These are phyloP conservation scores for Spathaspora sp. DNA, from an alignment of 805 yeast species.

Conservation along the genomic window DNA sequence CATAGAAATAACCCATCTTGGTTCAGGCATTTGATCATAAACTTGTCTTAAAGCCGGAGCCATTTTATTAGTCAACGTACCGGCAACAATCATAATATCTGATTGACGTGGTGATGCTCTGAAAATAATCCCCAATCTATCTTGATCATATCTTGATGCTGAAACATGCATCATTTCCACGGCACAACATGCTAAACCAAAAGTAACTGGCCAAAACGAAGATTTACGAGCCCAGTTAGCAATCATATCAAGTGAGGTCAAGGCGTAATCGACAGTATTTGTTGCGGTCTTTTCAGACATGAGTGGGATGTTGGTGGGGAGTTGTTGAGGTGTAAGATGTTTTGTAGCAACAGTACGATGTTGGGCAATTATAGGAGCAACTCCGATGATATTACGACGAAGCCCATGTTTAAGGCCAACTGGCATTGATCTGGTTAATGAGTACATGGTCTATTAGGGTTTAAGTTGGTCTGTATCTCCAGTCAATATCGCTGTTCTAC, in stretches of 20 bases:
- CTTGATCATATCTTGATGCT: slow-evolving; percentile 88
- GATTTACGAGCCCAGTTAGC: slow-evolving; percentile 92
- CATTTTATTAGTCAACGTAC: slow-evolving; percentile 88
- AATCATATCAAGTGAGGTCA: slow-evolving; percentile 75
- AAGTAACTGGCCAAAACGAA: slow-evolving; percentile 90
- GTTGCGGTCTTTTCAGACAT: slow-evolving; percentile 55
- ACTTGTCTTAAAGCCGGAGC: slow-evolving; percentile 92
- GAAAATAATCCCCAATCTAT: slow-evolving; percentile 87
- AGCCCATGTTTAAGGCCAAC: background rate
- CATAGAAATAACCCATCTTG: slow-evolving; percentile 93
- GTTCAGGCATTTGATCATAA: slow-evolving; percentile 92
- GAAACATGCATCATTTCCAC: slow-evolving; percentile 95
- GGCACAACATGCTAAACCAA: slow-evolving; percentile 91
- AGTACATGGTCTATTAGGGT: background rate
- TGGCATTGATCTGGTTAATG: slow-evolving; percentile 1
- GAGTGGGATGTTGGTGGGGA: slow-evolving; percentile 69
- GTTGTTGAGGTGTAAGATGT: slow-evolving; percentile 45
- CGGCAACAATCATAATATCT: slow-evolving; percentile 90
- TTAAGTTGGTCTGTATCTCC: background rate
- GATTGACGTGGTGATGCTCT: slow-evolving; percentile 93
- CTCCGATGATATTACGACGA: background rate
- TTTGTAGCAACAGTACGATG: slow-evolving; percentile 30
- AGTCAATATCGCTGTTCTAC: background rate
- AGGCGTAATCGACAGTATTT: slow-evolving; percentile 70
- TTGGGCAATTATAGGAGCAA: slow-evolving; percentile 4